Conservation (phyloP, 176 grass and related monocot genomes). For the Raddia guianensis region DNA sequence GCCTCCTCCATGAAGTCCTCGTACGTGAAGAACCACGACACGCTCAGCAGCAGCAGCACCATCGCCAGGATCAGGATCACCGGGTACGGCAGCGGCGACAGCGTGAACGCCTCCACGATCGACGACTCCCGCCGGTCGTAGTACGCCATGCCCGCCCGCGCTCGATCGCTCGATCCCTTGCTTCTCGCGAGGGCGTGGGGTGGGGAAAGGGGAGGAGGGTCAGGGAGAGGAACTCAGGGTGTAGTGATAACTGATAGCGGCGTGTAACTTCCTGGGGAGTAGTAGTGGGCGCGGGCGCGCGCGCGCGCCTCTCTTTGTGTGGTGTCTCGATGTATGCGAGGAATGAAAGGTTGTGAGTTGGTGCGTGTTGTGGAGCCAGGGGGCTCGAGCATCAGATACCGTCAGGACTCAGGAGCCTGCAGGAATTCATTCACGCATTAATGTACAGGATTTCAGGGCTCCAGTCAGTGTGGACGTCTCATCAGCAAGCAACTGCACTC, state of each 20-base stretch:
- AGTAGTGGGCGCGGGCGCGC: not conserved
- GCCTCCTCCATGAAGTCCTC: slow-evolving; percentile 79
- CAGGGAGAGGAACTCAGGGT: not conserved
- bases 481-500: too few relatives aligned
- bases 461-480: too few relatives aligned
- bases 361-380: too few relatives aligned
- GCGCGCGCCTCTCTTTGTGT: too few relatives aligned
- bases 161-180: too few relatives aligned
- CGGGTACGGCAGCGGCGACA: slow-evolving; percentile 75
- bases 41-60: slow-evolving; percentile 67
- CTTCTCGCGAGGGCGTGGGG: not conserved
- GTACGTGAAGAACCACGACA: slow-evolving; percentile 72
- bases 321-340: too few relatives aligned
- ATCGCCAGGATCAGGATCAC: slow-evolving; percentile 75
- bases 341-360: too few relatives aligned
- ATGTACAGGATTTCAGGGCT: too few relatives aligned
- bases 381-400: too few relatives aligned
- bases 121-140: slow-evolving; percentile 66
- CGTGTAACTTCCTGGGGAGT: slow-evolving; percentile 35
- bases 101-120: slow-evolving; percentile 75
- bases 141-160: slow-evolving; percentile 58
- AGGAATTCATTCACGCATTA: too few relatives aligned
- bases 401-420: too few relatives aligned
- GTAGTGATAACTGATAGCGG: slow-evolving; percentile 13
- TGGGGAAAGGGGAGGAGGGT: not conserved